Conservation (phyloP, 2,329 filamentous ascomycete genomes). For the Calonectria henricotiae region DNA sequence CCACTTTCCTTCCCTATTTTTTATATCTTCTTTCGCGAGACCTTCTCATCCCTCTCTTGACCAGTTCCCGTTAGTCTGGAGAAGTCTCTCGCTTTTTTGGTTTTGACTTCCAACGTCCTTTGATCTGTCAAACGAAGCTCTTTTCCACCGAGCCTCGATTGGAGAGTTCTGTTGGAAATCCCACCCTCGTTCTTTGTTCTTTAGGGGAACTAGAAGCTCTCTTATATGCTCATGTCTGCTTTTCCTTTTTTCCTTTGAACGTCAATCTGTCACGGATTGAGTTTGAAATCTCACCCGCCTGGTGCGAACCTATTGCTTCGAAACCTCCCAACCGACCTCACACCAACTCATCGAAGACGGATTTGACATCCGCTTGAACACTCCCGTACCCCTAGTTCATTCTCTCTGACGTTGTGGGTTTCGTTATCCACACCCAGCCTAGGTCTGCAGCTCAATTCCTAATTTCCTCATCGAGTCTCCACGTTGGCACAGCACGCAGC, state of each 20-base stretch:
- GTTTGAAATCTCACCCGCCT: conserved; percentile 45
- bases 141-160: conserved; percentile 42
- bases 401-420: conserved; percentile 45
- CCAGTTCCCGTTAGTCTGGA: conserved; percentile 41
- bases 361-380: conserved; percentile 51
- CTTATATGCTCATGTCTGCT: conserved; percentile 37
- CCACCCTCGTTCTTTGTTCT: conserved; percentile 47
- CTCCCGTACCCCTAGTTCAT: conserved; percentile 40
- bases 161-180: conserved; percentile 42
- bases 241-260: conserved; percentile 45
- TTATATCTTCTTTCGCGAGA: conserved; percentile 34
- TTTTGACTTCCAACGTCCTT: conserved; percentile 36
- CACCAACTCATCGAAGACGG: conserved; percentile 41
- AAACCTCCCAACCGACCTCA: conserved; percentile 35
- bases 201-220: conserved; percentile 29
- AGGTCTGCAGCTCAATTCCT: conserved; percentile 38
- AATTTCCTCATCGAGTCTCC: conserved; percentile 31
- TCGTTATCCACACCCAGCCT: conserved; percentile 38
- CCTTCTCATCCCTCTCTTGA: conserved; percentile 29
- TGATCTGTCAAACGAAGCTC: conserved; percentile 23
- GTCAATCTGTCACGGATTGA: conserved; percentile 46
- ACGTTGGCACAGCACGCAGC: conserved; percentile 35
- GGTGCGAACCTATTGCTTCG: conserved; percentile 49
- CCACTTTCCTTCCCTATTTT: conserved; percentile 44
- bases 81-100: conserved; percentile 43